Evolutionary conservation across 2,329 filamentous ascomycete genomes (phyloP).

Genomic region (Berkeleyomyces basicola): DNA sequence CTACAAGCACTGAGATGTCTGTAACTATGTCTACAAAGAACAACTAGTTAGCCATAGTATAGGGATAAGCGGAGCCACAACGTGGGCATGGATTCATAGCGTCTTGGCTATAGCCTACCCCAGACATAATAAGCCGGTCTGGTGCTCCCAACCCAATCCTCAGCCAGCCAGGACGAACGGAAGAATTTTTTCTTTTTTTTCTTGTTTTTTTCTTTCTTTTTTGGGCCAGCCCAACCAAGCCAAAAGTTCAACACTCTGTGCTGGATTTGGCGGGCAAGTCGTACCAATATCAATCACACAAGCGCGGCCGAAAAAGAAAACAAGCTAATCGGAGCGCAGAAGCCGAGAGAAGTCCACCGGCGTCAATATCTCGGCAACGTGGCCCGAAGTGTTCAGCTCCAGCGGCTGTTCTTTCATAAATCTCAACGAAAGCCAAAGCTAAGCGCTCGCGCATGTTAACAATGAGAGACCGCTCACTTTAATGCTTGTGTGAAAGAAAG

Average conservation of each 20-base stretch:
- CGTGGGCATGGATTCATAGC: neutral
- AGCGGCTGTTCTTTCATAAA: too few species aligned
- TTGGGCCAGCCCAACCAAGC: neutral
- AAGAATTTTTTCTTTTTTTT: neutral
- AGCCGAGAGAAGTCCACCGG: conserved; percentile 2
- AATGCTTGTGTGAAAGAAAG: too few species aligned
- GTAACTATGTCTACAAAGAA: too few species aligned
- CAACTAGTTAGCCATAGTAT: too few species aligned
- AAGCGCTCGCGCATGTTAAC: too few species aligned
- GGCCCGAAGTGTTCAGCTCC: neutral
- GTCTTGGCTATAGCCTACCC: neutral
- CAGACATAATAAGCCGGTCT: neutral
- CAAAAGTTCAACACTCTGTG: too few species aligned
- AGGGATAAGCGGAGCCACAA: neutral
- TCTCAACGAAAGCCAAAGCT: too few species aligned
- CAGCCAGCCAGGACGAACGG: neutral
- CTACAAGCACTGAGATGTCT: too few species aligned
- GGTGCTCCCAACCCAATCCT: neutral
- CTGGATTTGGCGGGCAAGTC: neutral
- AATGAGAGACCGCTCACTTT: too few species aligned
- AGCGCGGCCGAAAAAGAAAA: neutral
- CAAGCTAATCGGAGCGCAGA: neutral
- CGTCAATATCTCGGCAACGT: conserved; percentile 2
- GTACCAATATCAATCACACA: neutral
- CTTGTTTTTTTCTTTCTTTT: neutral